Conservation (phyloP, 768 basidiomycete species). For the Phallus indusiatus region DNA sequence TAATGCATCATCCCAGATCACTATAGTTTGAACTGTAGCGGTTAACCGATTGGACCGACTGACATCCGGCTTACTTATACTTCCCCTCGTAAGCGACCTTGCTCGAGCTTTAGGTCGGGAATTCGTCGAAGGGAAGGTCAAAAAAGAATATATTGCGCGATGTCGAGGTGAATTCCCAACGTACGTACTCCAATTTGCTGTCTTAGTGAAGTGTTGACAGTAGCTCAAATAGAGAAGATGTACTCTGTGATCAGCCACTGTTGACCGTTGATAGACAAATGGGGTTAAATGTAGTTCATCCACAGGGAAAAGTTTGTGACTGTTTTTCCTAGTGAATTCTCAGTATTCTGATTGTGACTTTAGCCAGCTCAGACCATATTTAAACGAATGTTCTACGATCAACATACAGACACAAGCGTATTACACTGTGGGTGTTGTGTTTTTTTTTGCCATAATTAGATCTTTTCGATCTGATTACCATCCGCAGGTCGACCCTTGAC, state of each 20-base stretch:
- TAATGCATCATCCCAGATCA: not conserved
- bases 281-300: constrained; percentile 93
- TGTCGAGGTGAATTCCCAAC: constrained; percentile 78
- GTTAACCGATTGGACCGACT: constrained; percentile 91
- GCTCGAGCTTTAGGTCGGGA: constrained; percentile 68
- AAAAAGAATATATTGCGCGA: constrained; percentile 89
- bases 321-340: not conserved
- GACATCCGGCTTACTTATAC: constrained; percentile 92
- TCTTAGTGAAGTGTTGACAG: not conserved
- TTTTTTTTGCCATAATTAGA: not conserved
- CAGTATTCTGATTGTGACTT: not conserved
- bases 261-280: constrained; percentile 92
- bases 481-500: constrained; percentile 73
- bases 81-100: constrained; percentile 63
- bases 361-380: constrained; percentile 89
- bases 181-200: constrained; percentile 36
- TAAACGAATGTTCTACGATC: constrained; percentile 71
- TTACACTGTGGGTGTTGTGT: constrained; percentile 56
- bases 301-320: constrained; percentile 73
- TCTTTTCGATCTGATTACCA: not conserved
- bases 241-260: constrained; percentile 78
- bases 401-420: constrained; percentile 71
- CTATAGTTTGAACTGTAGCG: too few species aligned
- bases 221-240: constrained; percentile 47
- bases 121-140: constrained; percentile 71